Evolutionary conservation across 306 rosid species (phyloP).

Genomic region (Ormosia emarginata): DNA sequence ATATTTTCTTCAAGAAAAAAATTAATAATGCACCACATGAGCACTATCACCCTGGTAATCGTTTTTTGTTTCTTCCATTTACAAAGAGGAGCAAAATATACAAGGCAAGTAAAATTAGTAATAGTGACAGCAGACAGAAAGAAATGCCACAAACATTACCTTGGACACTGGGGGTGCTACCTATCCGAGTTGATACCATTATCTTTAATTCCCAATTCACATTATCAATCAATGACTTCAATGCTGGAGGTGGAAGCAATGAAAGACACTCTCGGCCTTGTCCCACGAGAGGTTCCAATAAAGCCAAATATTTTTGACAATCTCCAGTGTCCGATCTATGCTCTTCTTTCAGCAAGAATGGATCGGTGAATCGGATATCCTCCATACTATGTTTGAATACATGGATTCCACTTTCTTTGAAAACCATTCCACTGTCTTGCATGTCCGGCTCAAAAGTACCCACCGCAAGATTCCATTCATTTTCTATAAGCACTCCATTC

Average conservation of each 20-base stretch:
- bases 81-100: no score
- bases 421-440: no score
- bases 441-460: background rate
- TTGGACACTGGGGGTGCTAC: background rate
- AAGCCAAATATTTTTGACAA: background rate
- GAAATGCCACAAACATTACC: background rate
- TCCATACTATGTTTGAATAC: background rate
- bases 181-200: background rate
- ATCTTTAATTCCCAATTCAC: background rate
- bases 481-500: background rate
- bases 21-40: no score
- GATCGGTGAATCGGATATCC: background rate
- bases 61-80: no score
- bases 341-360: no score
- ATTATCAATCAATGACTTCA: background rate
- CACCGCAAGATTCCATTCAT: conserved; percentile 17
- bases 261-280: background rate
- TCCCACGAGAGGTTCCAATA: background rate
- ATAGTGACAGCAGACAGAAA: no score
- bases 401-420: background rate
- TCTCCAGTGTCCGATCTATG: no score
- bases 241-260: background rate
- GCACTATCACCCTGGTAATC: no score
- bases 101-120: no score
- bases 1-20: no score